phyloP scores from a whole-genome alignment of 331 rosid species.

The Malus hybrid region DNA sequence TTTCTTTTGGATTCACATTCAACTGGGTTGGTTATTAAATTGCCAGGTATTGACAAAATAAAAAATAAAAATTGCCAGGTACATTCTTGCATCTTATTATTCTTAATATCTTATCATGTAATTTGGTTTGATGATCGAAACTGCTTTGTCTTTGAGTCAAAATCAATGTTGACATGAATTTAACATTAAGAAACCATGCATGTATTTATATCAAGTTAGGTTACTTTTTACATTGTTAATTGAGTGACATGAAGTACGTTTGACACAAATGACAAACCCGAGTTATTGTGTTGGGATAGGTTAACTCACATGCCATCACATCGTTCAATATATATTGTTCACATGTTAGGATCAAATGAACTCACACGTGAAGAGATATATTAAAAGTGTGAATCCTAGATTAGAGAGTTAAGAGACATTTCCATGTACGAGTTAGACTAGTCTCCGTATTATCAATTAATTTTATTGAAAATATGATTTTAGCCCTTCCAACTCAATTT shows the following conservation, averaged over 20 bases:
- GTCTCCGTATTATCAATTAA: too few relatives aligned
- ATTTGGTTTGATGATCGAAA: not conserved
- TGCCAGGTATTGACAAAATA: too few relatives aligned
- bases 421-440: not conserved
- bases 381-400: not conserved
- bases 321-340: not conserved
- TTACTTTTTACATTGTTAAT: not conserved
- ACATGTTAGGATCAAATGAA: not conserved
- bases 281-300: not conserved
- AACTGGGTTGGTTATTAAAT: not conserved
- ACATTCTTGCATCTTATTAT: not conserved
- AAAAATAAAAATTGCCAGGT: too few relatives aligned
- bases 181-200: not conserved
- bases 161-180: not conserved
- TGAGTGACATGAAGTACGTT: too few relatives aligned
- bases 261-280: too few relatives aligned
- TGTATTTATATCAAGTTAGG: not conserved
- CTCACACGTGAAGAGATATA: not conserved
- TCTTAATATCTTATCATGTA: not conserved
- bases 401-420: not conserved
- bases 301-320: not conserved
- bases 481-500: too few relatives aligned
- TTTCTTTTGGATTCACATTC: not conserved
- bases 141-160: not conserved
- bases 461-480: too few relatives aligned